Percentiles rank a stretch among this genome's conserved stretches.
phyloP scores from a whole-genome alignment of 2,329 filamentous ascomycete genomes.

The Ampelomyces quisqualis region DNA sequence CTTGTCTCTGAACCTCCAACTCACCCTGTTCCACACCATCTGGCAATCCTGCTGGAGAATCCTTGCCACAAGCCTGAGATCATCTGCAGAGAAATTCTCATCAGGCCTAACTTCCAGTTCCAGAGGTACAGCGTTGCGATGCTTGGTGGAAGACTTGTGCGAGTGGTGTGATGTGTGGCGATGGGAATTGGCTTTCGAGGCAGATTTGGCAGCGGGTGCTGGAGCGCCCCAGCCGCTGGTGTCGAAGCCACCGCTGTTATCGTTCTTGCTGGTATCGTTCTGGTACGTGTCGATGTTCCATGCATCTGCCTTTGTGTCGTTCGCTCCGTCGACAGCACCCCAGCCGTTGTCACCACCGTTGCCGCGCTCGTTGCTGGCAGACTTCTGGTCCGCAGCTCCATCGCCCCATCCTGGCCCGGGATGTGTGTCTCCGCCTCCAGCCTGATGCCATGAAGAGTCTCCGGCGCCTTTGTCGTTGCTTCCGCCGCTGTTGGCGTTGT shows the following conservation, averaged over 20 bases:
- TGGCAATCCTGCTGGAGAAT: slow-evolving; percentile 48
- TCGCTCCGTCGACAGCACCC: neutral
- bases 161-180: too few relatives aligned
- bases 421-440: too few relatives aligned
- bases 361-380: neutral
- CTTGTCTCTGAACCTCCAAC: slow-evolving; percentile 51
- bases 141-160: neutral
- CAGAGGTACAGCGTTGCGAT: slow-evolving; percentile 3
- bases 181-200: slow-evolving; percentile 3
- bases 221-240: neutral
- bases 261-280: neutral
- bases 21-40: slow-evolving; percentile 51
- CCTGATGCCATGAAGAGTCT: too few relatives aligned
- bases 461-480: neutral
- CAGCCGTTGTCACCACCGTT: neutral
- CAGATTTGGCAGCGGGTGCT: slow-evolving; percentile 1
- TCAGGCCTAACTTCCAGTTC: slow-evolving; percentile 31
- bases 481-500: slow-evolving; percentile 1
- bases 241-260: neutral
- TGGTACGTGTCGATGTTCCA: neutral
- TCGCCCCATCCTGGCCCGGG: neutral
- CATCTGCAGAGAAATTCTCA: slow-evolving; percentile 27
- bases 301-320: neutral
- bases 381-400: neutral
- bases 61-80: slow-evolving; percentile 47